Conservation (phyloP, 768 basidiomycete species). For the Termitomyces sp. region DNA sequence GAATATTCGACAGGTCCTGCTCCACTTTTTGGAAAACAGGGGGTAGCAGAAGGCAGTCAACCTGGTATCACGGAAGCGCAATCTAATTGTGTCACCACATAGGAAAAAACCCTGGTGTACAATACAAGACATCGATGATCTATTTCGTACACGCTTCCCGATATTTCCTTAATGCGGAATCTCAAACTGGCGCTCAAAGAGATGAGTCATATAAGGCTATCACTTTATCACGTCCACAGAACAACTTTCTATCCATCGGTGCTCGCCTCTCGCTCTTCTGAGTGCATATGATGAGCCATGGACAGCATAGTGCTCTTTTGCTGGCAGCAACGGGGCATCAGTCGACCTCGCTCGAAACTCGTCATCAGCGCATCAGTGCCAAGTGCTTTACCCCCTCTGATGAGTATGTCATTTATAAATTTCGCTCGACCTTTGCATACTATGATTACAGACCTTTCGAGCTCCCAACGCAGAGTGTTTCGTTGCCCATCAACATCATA, state of each 20-base stretch:
- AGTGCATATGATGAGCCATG: background rate
- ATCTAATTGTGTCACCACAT: background rate
- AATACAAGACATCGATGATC: background rate
- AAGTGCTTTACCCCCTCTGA: constrained; percentile 6
- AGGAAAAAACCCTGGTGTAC: background rate
- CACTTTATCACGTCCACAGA: background rate
- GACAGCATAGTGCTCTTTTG: background rate
- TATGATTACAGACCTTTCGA: background rate
- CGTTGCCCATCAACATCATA: background rate
- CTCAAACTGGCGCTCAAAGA: background rate
- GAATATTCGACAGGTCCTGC: background rate
- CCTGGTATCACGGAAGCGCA: background rate
- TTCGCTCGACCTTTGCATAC: background rate
- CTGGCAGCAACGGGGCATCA: background rate
- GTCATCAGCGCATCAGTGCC: constrained; percentile 3
- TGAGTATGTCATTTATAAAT: background rate
- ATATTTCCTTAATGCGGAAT: background rate
- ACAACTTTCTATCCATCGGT: background rate
- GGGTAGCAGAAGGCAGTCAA: background rate
- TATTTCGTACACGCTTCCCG: background rate
- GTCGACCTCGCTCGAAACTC: background rate
- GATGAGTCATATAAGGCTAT: background rate
- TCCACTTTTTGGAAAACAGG: background rate
- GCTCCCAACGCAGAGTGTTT: background rate
- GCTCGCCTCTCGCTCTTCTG: background rate